Evolutionary conservation across 2,329 filamentous ascomycete species (phyloP), one percentile per base, ranked within the genome.

Genomic region (Thelonectria olida): DNA sequence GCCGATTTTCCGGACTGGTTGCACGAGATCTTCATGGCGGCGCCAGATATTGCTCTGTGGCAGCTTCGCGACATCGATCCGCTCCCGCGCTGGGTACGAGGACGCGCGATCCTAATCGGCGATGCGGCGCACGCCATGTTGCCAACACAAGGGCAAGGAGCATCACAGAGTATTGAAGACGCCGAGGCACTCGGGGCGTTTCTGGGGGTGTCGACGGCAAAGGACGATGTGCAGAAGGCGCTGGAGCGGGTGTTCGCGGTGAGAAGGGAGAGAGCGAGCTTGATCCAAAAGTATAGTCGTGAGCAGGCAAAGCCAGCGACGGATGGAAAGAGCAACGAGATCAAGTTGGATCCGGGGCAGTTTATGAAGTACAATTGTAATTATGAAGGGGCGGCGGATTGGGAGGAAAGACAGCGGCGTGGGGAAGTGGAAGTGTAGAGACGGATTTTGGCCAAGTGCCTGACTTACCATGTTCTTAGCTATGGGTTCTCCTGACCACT

Each of bases 291-390:
- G 38, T 68, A 64, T 12, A 69, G 65, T 17, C 53, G 67, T 2
- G 66, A 68, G 10, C 66, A 68, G 36, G 67, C 67, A 1, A 67
- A 53, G 19, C 67, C 67, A 1, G 66, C 61, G 4, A 67, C 66
- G 12, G 66, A 68, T 2, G 59, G 52, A 0, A 44, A 49, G 17
- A 64, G 54, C 2, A 69, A 59, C 19, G 56, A 57, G 54, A 34
- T 68, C 1, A 69, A 67, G 17, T 8, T 68, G 8, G 66, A 68
- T 20, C 67, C 67, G 8, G 66, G 54, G 1, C 64, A 69, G 39
- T 68, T 68, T 15, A 65, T 69, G 59, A 58, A 52, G 44, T 69
- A 67, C 5, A 69, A 69, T 19, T 69, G 66, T 20, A 59, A 69
- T 8, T 69, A 69, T 17, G 20, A 66, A 5, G 67, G 67, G 2